These are phyloP conservation scores for Xylariaceae sp. DNA, from an alignment of 2,329 filamentous ascomycete species.

Conservation along the genomic window DNA sequence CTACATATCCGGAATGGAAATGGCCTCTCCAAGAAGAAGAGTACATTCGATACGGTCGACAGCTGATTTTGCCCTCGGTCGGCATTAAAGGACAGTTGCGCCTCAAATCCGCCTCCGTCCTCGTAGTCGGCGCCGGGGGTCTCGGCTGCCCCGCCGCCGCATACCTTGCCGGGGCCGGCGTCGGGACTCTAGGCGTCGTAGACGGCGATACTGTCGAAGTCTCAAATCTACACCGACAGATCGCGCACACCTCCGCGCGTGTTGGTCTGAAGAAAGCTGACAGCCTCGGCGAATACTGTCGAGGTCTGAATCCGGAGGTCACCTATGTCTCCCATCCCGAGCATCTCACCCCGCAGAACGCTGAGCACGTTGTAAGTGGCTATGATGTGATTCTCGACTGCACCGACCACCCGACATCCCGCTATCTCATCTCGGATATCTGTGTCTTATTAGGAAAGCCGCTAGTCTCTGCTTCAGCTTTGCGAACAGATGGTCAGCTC, in stretches of 20 bases:
- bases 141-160: constrained; percentile 86
- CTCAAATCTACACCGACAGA: constrained; percentile 90
- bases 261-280: constrained; percentile 78
- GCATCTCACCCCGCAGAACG: constrained; percentile 66
- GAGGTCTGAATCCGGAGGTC: constrained; percentile 68
- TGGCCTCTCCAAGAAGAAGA: constrained; percentile 72
- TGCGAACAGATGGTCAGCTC: constrained; percentile 85
- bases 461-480: constrained; percentile 82
- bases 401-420: constrained; percentile 86
- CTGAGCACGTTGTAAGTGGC: constrained; percentile 57
- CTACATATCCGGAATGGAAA: constrained; percentile 32
- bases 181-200: constrained; percentile 77
- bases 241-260: constrained; percentile 68
- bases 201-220: constrained; percentile 85
- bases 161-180: constrained; percentile 87
- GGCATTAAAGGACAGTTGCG: constrained; percentile 75
- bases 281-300: constrained; percentile 57
- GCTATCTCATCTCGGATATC: constrained; percentile 88
- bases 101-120: constrained; percentile 64
- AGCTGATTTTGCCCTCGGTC: constrained; percentile 82
- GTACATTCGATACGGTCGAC: constrained; percentile 82
- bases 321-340: constrained; percentile 58
- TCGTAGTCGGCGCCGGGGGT: constrained; percentile 84
- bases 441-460: constrained; percentile 77
- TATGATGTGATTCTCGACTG: constrained; percentile 92